Evolutionary conservation across 2,329 filamentous ascomycete species (phyloP).

Genomic region (Aureobasidium leucospermi): DNA sequence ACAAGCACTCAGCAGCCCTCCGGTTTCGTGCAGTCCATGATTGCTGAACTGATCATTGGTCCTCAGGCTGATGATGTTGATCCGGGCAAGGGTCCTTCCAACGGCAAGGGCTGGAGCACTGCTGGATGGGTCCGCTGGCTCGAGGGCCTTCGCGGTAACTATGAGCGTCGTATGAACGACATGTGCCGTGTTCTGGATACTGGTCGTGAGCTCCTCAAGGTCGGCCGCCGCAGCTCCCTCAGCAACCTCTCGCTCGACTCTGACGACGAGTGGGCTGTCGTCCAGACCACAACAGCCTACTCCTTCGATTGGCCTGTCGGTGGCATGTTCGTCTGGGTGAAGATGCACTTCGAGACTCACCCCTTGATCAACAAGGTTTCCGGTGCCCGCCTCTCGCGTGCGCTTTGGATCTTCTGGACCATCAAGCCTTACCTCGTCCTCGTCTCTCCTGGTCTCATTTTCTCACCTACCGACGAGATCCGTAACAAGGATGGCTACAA

Average conservation of each 20-base stretch:
- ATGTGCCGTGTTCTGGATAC: slow-evolving; percentile 72
- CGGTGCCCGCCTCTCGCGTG: slow-evolving; percentile 48
- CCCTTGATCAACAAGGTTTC: slow-evolving; percentile 56
- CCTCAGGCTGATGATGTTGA: slow-evolving; percentile 40
- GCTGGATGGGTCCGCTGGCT: slow-evolving; percentile 90
- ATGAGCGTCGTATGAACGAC: slow-evolving; percentile 73
- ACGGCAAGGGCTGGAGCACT: slow-evolving; percentile 62
- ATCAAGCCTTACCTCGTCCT: slow-evolving; percentile 63
- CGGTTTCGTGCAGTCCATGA: slow-evolving; percentile 79
- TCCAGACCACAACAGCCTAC: slow-evolving; percentile 67
- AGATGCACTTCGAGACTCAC: slow-evolving; percentile 63
- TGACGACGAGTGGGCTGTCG: slow-evolving; percentile 61
- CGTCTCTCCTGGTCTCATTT: slow-evolving; percentile 64
- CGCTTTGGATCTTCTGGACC: slow-evolving; percentile 66
- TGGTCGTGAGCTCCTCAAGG: slow-evolving; percentile 58
- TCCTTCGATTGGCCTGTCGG: slow-evolving; percentile 73
- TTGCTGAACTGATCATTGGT: slow-evolving; percentile 70
- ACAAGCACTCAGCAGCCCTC: slow-evolving; percentile 74
- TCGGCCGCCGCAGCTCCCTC: slow-evolving; percentile 40
- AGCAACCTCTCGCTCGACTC: slow-evolving; percentile 25
- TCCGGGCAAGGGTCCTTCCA: slow-evolving; percentile 37
- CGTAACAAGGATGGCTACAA: slow-evolving; percentile 54
- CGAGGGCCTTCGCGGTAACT: slow-evolving; percentile 71
- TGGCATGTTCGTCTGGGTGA: slow-evolving; percentile 89
- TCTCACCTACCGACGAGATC: slow-evolving; percentile 60